Base-by-base conservation (phyloP, 1,139 yeast genomes). In the Nakaseomyces nivariensis region DNA sequence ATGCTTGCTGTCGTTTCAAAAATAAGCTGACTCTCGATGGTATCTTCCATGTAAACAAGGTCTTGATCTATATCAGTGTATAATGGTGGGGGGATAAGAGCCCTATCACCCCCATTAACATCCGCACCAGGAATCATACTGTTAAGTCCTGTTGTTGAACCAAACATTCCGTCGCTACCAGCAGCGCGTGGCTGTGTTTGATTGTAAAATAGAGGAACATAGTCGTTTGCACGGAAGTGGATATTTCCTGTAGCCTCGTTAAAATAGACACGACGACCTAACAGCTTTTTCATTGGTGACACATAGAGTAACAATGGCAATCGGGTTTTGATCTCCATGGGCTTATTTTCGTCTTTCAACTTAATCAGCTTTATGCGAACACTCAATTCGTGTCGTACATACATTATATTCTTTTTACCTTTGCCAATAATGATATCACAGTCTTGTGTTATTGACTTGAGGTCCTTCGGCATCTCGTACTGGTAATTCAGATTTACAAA, bases 241-340 rank as follows among this genome's bases (percentile, higher is more conserved):
- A 79, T 76, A 54, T 72, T 73, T 10, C 78, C 77, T 6, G 52
- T 56, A 37, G 67, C 43, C 27, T 72, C 69, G 52, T 81, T 85
- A 31, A 80, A 64, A 33, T 75, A 72, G 48, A 73, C 77, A 51
- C 72, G 76, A 43, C 78, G 67, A 0, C 83, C 85, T 32, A 71
- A 63, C 43, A 79, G 74, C 38, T 70, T 70, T 4, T 81, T 81
- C 25, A 72, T 72, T 3, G 85, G 78, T 51, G 82, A 77, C 5
- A 81, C 67, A 59, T 77, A 84, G 2, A 84, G 63, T 31, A 70
- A 67, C 2, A 84, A 70, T 0, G 92, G 90, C 38, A 84, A 64
- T 48, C 79, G 80, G 4, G 88, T 86, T 48, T 58, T 58, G 47
- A 63, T 61, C 48, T 62, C 66, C 26, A 61, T 50, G 26, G 51